phyloP scores from a whole-genome alignment of 73 alveolate genomes.

The Durusdinium trenchii region DNA sequence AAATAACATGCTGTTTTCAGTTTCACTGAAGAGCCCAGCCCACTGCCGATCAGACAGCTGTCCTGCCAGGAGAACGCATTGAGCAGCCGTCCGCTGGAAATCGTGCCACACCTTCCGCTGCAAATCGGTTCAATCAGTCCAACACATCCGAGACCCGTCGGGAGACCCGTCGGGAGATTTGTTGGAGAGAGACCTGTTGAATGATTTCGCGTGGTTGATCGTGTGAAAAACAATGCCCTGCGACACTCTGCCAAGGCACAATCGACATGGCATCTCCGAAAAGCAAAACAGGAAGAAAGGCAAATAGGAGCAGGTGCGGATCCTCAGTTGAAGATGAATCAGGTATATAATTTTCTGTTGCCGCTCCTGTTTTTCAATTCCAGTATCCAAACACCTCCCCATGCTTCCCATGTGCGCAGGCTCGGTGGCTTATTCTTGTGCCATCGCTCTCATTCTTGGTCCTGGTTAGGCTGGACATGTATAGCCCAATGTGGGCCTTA shows the following conservation, averaged over 20 bases:
- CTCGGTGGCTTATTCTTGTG: too few relatives aligned
- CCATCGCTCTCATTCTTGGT: too few relatives aligned
- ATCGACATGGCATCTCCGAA: conserved; percentile 93
- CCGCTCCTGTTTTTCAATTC: too few relatives aligned
- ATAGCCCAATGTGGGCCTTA: too few relatives aligned
- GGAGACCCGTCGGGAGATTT: neutral
- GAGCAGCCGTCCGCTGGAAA: conserved; percentile 87
- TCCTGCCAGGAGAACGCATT: conserved; percentile 78
- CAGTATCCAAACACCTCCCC: too few relatives aligned
- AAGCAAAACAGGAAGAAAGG: conserved; percentile 74
- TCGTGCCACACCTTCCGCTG: conserved; percentile 88
- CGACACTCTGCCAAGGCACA: conserved; percentile 25
- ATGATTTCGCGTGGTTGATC: neutral
- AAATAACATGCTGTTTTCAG: too few relatives aligned
- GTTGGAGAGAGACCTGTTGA: neutral
- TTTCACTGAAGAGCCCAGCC: neutral
- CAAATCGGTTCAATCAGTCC: too few relatives aligned
- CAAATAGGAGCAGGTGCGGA: conserved; percentile 73
- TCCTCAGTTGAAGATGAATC: neutral
- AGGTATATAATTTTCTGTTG: too few relatives aligned
- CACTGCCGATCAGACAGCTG: neutral
- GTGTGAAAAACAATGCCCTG: too few relatives aligned
- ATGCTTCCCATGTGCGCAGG: too few relatives aligned
- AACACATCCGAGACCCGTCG: too few relatives aligned
- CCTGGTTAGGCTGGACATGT: too few relatives aligned